Evolutionary conservation across 1,139 yeast genomes (phyloP).

Genomic region (Kluyveromyces sp.): DNA sequence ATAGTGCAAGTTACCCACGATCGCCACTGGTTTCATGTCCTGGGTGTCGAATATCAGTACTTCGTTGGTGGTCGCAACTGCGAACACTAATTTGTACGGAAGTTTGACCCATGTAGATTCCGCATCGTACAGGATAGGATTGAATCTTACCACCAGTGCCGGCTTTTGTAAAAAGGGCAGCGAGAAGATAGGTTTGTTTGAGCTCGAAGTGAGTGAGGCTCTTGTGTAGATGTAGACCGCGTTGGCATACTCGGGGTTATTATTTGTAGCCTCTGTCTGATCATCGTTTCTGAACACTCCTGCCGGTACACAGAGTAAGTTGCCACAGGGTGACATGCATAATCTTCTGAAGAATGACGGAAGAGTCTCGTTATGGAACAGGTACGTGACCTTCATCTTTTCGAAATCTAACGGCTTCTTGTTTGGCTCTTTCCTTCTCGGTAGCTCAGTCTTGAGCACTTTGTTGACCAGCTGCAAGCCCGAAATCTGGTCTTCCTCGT

Average conservation of each 20-base stretch:
- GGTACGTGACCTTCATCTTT: constrained; percentile 34
- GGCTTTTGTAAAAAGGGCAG: constrained; percentile 78
- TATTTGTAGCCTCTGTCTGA: constrained; percentile 10
- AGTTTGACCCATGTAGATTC: constrained; percentile 35
- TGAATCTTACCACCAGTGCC: constrained; percentile 73
- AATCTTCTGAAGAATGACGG: constrained; percentile 86
- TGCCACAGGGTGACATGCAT: constrained; percentile 85
- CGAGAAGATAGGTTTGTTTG: constrained; percentile 61
- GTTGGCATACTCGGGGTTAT: constrained; percentile 36
- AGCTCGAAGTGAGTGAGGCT: constrained; percentile 42
- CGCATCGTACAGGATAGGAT: constrained; percentile 49
- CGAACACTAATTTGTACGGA: constrained; percentile 78
- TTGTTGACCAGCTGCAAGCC: constrained; percentile 24
- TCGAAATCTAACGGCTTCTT: constrained; percentile 14
- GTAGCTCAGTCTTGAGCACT: constrained; percentile 27
- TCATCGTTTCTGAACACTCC: constrained; percentile 49
- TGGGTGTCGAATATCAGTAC: constrained; percentile 78
- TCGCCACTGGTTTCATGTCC: constrained; percentile 58
- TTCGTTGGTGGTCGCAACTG: constrained; percentile 90
- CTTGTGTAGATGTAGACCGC: constrained; percentile 76
- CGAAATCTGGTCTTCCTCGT: constrained; percentile 13
- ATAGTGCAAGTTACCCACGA: constrained; percentile 75
- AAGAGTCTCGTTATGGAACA: constrained; percentile 79
- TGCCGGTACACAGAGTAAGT: constrained; percentile 70
- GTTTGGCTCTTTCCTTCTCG: constrained; percentile 18